phyloP scores from a whole-genome alignment of 2,329 filamentous ascomycete genomes.

The Phyllosticta citriasiana region DNA sequence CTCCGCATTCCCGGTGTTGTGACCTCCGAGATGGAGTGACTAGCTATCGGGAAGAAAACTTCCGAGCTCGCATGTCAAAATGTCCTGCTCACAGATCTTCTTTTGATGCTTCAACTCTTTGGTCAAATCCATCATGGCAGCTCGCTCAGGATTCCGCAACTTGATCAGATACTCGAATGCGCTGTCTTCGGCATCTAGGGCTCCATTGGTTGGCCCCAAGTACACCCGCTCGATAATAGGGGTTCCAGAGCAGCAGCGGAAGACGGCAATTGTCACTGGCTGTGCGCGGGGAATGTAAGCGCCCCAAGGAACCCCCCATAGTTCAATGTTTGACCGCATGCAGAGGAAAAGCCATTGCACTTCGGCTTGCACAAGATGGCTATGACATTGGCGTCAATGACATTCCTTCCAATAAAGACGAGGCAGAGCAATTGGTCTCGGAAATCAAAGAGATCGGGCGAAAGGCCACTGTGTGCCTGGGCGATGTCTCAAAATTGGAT shows the following conservation, averaged over 20 bases:
- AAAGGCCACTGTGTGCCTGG: conserved; percentile 45
- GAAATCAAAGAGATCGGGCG: conserved; percentile 43
- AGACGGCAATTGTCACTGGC: conserved; percentile 30
- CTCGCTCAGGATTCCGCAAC: conserved; percentile 15
- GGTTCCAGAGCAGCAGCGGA: conserved; percentile 14
- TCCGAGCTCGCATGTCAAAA: neutral
- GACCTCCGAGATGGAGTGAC: neutral
- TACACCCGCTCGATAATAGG: conserved; percentile 18
- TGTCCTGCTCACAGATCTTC: neutral
- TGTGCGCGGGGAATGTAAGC: conserved; percentile 29
- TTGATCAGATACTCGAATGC: conserved; percentile 17
- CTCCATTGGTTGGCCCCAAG: conserved; percentile 12
- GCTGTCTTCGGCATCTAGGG: conserved; percentile 11
- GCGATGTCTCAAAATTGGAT: conserved; percentile 49
- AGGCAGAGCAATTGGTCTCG: conserved; percentile 42
- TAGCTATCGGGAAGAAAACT: neutral
- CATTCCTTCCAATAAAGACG: conserved; percentile 41
- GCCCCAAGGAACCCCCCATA: neutral
- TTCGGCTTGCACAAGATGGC: conserved; percentile 54
- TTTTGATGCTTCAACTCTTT: neutral
- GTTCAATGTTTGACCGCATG: neutral
- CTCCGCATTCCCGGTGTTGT: neutral
- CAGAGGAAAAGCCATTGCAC: conserved; percentile 52
- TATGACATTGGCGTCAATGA: conserved; percentile 60
- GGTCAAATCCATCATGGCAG: conserved; percentile 7